Percentiles rank a stretch among this genome's conserved stretches.
Conservation (phyloP, 2,329 filamentous ascomycete genomes). For the Blastomyces gilchristii region DNA sequence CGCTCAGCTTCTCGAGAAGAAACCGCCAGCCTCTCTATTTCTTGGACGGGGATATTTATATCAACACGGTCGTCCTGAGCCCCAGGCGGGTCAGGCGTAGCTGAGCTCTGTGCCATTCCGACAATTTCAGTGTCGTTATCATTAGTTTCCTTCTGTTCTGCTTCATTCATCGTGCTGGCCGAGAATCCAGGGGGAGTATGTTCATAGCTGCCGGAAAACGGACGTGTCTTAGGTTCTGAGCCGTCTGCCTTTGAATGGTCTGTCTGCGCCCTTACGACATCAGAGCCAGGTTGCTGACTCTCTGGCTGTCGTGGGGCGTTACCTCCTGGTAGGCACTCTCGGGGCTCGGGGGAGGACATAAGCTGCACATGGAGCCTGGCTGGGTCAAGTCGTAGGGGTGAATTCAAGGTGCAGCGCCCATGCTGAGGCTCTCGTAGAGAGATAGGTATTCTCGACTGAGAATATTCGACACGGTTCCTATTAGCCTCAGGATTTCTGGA, state of each 20-base stretch:
- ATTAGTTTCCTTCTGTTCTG: background rate
- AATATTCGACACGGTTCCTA: background rate
- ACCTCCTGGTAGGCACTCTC: constrained; percentile 2
- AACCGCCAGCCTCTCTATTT: constrained; percentile 10
- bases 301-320: background rate
- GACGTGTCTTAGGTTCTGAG: constrained; percentile 14
- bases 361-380: constrained; percentile 12
- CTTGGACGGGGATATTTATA: background rate
- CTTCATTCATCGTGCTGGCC: constrained; percentile 10
- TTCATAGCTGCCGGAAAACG: constrained; percentile 1
- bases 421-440: constrained; percentile 4
- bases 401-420: constrained; percentile 4
- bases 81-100: background rate
- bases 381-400: background rate
- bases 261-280: background rate
- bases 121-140: background rate
- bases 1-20: constrained; percentile 6
- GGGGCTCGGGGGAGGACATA: constrained; percentile 12
- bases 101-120: background rate
- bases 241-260: background rate
- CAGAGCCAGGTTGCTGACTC: background rate
- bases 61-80: background rate
- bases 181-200: background rate
- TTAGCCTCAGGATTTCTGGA: background rate
- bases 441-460: background rate